These are phyloP conservation scores for Ambrosiella xylebori DNA, from an alignment of 2,329 filamentous ascomycete species.

Conservation along the genomic window DNA sequence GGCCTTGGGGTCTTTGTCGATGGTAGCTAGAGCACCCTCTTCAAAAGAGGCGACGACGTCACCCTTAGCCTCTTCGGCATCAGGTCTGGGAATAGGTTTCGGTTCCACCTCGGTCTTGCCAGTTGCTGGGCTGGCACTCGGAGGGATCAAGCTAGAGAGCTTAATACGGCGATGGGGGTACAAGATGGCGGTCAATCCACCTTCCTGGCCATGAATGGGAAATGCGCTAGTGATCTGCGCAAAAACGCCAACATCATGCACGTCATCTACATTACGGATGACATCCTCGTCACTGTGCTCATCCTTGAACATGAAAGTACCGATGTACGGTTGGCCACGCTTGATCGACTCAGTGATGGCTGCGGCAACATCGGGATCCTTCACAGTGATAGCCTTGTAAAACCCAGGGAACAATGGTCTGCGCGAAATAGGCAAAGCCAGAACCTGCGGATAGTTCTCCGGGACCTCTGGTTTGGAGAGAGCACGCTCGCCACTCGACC, in stretches of 20 bases:
- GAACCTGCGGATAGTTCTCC: constrained; percentile 91
- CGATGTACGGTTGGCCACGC: constrained; percentile 90
- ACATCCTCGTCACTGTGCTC: constrained; percentile 86
- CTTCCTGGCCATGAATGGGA: constrained; percentile 71
- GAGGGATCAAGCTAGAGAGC: constrained; percentile 66
- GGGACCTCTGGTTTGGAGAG: constrained; percentile 79
- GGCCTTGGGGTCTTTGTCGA: constrained; percentile 41
- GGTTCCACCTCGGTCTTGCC: constrained; percentile 36
- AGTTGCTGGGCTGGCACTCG: constrained; percentile 28
- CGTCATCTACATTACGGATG: constrained; percentile 77
- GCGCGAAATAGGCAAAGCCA: constrained; percentile 91
- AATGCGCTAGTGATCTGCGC: constrained; percentile 96
- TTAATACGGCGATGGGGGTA: constrained; percentile 93
- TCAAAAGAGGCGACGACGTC: constrained; percentile 97
- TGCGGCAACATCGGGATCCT: constrained; percentile 74
- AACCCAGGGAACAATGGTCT: constrained; percentile 91
- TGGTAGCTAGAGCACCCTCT: constrained; percentile 47
- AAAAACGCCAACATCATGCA: constrained; percentile 92
- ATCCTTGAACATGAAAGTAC: constrained; percentile 92
- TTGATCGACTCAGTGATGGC: constrained; percentile 96
- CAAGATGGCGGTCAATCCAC: constrained; percentile 75
- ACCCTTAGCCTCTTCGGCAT: constrained; percentile 60
- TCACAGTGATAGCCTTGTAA: constrained; percentile 96
- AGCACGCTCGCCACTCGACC: constrained; percentile 53
- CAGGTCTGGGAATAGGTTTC: constrained; percentile 42